Evolutionary conservation across 352 stramenopile species (phyloP).

Genomic region (Phytophthora hibernalis): DNA sequence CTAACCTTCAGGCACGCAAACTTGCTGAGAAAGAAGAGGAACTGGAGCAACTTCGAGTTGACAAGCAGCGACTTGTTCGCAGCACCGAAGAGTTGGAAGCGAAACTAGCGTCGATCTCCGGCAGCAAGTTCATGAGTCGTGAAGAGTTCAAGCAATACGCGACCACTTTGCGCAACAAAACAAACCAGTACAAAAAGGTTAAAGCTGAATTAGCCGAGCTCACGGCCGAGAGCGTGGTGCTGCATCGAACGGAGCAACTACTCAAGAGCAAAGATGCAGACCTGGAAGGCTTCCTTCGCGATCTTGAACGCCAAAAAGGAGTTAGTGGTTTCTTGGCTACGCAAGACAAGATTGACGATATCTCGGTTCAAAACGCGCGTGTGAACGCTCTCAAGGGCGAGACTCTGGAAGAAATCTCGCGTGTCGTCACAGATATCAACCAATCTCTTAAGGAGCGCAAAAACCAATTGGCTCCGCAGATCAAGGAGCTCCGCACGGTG

Average conservation of each 20-base stretch:
- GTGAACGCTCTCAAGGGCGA: conserved; percentile 93
- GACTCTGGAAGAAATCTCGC: conserved; percentile 94
- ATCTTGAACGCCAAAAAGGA: conserved; percentile 87
- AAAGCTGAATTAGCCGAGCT: conserved; percentile 90
- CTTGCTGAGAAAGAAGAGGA: conserved; percentile 91
- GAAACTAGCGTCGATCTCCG: conserved; percentile 55
- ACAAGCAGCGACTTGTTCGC: conserved; percentile 64
- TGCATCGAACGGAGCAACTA: conserved; percentile 92
- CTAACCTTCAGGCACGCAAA: conserved; percentile 89
- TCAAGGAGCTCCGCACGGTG: conserved; percentile 91
- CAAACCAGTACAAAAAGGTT: conserved; percentile 91
- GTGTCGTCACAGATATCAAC: conserved; percentile 92
- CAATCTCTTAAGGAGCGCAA: conserved; percentile 92
- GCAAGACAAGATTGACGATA: conserved; percentile 86
- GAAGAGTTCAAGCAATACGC: conserved; percentile 93
- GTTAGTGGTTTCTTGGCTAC: conserved; percentile 89
- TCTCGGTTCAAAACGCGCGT: conserved; percentile 88
- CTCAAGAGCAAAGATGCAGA: conserved; percentile 88
- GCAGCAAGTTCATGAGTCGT: conserved; percentile 83
- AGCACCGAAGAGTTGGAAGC: conserved; percentile 80
- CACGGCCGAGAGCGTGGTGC: conserved; percentile 89
- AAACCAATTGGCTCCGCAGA: conserved; percentile 92
- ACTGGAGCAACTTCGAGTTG: conserved; percentile 68
- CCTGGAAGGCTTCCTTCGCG: conserved; percentile 84
- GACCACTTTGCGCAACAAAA: conserved; percentile 91